phyloP scores from a whole-genome alignment of 257 asterid genomes.

The Marsdenia floribunda region DNA sequence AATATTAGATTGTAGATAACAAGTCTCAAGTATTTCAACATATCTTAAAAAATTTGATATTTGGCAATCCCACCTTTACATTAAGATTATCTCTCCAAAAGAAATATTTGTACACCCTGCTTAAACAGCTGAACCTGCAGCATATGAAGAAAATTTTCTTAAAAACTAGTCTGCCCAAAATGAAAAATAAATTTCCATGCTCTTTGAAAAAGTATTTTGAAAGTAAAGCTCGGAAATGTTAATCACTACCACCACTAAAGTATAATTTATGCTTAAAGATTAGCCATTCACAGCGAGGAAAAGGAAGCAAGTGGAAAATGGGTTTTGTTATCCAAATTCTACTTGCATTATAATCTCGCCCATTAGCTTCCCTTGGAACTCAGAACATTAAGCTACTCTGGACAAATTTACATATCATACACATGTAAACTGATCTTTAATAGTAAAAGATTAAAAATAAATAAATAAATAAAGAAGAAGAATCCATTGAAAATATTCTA shows the following conservation, averaged over 20 bases:
- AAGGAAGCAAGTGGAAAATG: background rate
- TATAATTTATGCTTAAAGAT: background rate
- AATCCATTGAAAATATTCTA: background rate
- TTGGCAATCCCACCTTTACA: conserved; percentile 42
- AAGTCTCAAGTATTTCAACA: background rate
- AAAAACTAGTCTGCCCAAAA: background rate
- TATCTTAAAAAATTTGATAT: background rate
- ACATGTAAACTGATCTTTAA: conserved; percentile 1
- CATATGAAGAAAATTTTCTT: background rate
- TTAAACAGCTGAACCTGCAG: conserved; percentile 86
- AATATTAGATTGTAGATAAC: conserved; percentile 8
- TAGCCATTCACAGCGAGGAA: background rate
- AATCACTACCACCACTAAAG: background rate
- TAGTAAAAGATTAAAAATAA: background rate
- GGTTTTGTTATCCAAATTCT: background rate
- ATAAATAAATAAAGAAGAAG: background rate
- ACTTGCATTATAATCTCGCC: background rate
- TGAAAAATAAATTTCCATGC: background rate
- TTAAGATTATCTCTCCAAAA: conserved; percentile 79
- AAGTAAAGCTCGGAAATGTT: background rate
- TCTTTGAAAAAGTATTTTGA: background rate
- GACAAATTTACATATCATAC: background rate
- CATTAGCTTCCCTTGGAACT: conserved; percentile 1
- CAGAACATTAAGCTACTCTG: background rate
- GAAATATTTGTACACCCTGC: conserved; percentile 90